phyloP scores from a whole-genome alignment of 805 yeast species.

The Candida odintsovae region DNA sequence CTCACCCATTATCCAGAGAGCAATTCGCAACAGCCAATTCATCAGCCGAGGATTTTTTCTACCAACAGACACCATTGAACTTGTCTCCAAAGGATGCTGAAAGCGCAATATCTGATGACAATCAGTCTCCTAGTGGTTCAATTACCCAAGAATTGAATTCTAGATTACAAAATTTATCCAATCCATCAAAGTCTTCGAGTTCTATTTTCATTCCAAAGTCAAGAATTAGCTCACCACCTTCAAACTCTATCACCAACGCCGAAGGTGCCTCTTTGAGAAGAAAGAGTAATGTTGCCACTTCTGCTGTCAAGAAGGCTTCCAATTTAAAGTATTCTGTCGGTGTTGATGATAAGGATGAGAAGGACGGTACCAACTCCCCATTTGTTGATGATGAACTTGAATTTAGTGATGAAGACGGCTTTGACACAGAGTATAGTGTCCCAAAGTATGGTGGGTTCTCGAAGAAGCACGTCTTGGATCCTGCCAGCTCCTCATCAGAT shows the following conservation, averaged over 20 bases:
- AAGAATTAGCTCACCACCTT: constrained; percentile 20
- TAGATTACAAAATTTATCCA: constrained; percentile 4
- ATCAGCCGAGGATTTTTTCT: constrained; percentile 24
- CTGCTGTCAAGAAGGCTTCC: constrained; percentile 2
- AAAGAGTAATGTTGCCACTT: neutral
- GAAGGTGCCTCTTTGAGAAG: neutral
- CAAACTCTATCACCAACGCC: neutral
- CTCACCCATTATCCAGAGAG: neutral
- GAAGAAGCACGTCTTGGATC: constrained; percentile 42
- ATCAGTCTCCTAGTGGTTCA: neutral
- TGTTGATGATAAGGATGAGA: constrained; percentile 12
- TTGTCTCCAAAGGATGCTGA: neutral
- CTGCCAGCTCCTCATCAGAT: neutral
- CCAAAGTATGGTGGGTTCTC: constrained; percentile 71
- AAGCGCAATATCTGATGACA: neutral
- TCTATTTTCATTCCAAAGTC: constrained; percentile 36
- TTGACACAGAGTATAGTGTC: constrained; percentile 23
- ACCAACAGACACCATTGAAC: constrained; percentile 6
- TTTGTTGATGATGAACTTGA: constrained; percentile 6
- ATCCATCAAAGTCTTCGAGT: constrained; percentile 15
- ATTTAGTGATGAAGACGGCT: constrained; percentile 19
- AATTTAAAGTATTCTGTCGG: constrained; percentile 4
- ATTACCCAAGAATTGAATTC: constrained; percentile 9
- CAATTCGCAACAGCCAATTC: constrained; percentile 11
- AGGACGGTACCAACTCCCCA: constrained; percentile 8